These are phyloP conservation scores for Clavariopsis aquatica DNA, from an alignment of 495 filamentous ascomycete species.

Conservation along the genomic window DNA sequence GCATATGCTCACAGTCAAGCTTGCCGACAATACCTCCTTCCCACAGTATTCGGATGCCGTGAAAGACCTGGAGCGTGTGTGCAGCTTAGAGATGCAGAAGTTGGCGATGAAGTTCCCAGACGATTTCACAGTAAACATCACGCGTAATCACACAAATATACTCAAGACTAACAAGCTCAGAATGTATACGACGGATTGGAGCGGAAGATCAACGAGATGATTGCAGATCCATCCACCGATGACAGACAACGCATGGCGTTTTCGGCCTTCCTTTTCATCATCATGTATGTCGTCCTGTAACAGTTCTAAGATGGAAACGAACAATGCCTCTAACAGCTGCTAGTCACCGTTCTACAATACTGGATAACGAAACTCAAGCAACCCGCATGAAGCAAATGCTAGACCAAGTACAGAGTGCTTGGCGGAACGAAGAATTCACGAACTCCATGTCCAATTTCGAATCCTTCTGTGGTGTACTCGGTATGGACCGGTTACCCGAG, in stretches of 20 bases:
- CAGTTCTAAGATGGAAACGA: background rate
- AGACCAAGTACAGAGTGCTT: conserved; percentile 73
- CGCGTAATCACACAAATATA: background rate
- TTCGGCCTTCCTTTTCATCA: conserved; percentile 84
- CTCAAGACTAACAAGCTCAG: conserved; percentile 39
- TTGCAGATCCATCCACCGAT: conserved; percentile 69
- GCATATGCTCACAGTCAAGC: conserved; percentile 80
- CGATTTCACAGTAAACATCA: conserved; percentile 65
- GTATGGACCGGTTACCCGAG: conserved; percentile 73
- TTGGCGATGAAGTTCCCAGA: conserved; percentile 89
- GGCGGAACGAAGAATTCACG: conserved; percentile 71
- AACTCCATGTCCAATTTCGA: conserved; percentile 71
- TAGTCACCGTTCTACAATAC: conserved; percentile 71
- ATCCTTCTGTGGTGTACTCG: conserved; percentile 77
- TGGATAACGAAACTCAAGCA: conserved; percentile 66
- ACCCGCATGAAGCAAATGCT: conserved; percentile 71
- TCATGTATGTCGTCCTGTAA: conserved; percentile 55
- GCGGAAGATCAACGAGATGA: conserved; percentile 77
- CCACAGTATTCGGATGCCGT: conserved; percentile 85
- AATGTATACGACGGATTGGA: conserved; percentile 86
- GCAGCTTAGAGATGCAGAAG: conserved; percentile 82
- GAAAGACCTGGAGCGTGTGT: conserved; percentile 77
- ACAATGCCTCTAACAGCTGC: background rate
- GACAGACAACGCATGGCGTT: conserved; percentile 64
- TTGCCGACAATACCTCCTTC: conserved; percentile 65